These are phyloP conservation scores for Acacia crassicarpa DNA, from an alignment of 306 rosid genomes.

Conservation along the genomic window DNA sequence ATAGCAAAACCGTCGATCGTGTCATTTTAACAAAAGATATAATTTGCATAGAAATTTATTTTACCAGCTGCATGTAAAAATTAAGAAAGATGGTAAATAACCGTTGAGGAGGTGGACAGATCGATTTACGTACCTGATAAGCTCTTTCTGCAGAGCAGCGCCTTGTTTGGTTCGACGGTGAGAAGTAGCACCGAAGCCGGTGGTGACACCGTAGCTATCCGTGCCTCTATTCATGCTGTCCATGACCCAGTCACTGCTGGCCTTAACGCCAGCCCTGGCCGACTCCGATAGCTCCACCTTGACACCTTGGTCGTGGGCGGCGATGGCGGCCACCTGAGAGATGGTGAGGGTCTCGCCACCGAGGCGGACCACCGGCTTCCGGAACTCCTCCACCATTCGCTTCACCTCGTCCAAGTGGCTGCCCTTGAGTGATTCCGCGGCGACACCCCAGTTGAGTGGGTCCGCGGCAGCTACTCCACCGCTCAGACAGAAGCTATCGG, in stretches of 20 bases:
- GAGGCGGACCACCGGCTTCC: constrained; percentile 58
- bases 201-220: constrained; percentile 90
- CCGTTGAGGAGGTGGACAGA: not conserved
- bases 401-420: constrained; percentile 89
- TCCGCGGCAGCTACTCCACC: constrained; percentile 24
- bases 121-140: constrained; percentile 55
- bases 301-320: constrained; percentile 43
- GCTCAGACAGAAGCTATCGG: constrained; percentile 34
- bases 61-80: not conserved
- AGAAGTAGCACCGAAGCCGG: constrained; percentile 92
- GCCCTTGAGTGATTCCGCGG: constrained; percentile 60
- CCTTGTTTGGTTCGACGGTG: constrained; percentile 88
- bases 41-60: not conserved
- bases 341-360: constrained; percentile 76
- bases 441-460: constrained; percentile 71
- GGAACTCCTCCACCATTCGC: constrained; percentile 81
- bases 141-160: constrained; percentile 87
- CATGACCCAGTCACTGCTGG: constrained; percentile 96
- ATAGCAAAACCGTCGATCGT: not conserved
- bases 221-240: constrained; percentile 73
- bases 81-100: not conserved
- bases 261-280: constrained; percentile 71
- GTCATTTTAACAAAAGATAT: not conserved
- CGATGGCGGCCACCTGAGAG: constrained; percentile 78
- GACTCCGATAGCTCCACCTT: constrained; percentile 69